Percentiles rank a stretch among this genome's conserved stretches.
Conservation (phyloP, 2,329 filamentous ascomycete species). For the Gyromitra esculenta region DNA sequence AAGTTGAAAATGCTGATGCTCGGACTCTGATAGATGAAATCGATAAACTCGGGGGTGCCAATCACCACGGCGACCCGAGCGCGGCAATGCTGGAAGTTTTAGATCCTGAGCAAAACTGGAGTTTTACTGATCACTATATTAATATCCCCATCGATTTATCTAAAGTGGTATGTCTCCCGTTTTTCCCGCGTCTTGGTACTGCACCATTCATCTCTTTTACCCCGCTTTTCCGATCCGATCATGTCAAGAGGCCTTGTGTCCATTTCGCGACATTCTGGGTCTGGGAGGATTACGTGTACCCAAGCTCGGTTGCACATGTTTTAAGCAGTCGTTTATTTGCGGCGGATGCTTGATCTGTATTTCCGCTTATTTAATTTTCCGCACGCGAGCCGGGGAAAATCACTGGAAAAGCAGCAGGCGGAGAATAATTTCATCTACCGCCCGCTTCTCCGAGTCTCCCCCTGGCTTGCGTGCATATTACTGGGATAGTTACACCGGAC, state of each 20-base stretch:
- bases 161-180: slow-evolving; percentile 69
- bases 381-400: slow-evolving; percentile 47
- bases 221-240: slow-evolving; percentile 49
- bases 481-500: slow-evolving; percentile 39
- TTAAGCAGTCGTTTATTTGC: slow-evolving; percentile 33
- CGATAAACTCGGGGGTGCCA: slow-evolving; percentile 91
- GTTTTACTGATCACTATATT: slow-evolving; percentile 95
- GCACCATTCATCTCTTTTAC: slow-evolving; percentile 42
- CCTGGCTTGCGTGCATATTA: slow-evolving; percentile 34
- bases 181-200: slow-evolving; percentile 31
- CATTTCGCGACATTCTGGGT: slow-evolving; percentile 14
- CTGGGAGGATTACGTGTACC: slow-evolving; percentile 14
- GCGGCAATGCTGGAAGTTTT: slow-evolving; percentile 98
- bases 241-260: slow-evolving; percentile 36
- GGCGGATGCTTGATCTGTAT: slow-evolving; percentile 37
- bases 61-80: slow-evolving; percentile 93
- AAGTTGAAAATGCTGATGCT: slow-evolving; percentile 39
- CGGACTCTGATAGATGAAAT: slow-evolving; percentile 75
- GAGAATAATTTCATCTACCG: slow-evolving; percentile 47
- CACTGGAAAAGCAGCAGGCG: slow-evolving; percentile 28
- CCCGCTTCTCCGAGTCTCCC: slow-evolving; percentile 18
- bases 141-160: slow-evolving; percentile 94
- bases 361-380: slow-evolving; percentile 45
- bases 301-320: slow-evolving; percentile 44
- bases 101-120: slow-evolving; percentile 95